These are phyloP conservation scores for Allium fistulosum DNA, from an alignment of 106 monocot genomes.

Conservation along the genomic window DNA sequence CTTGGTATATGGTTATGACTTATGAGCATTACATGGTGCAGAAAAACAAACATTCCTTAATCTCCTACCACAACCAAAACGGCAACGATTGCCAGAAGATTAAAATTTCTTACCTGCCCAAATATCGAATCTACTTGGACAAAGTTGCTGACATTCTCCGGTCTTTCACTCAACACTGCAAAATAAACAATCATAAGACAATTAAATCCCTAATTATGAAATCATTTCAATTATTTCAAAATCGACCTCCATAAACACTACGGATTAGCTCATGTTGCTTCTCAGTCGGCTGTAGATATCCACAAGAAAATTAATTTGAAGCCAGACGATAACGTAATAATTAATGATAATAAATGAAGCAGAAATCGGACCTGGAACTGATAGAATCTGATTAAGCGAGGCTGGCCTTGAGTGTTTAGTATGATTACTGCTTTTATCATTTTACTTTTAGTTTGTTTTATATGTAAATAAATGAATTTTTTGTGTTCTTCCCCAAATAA, in stretches of 20 bases:
- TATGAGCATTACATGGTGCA: too few relatives aligned
- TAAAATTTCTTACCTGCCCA: conserved; percentile 41
- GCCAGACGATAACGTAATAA: background rate
- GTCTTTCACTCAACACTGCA: conserved; percentile 52
- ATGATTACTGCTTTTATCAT: conserved; percentile 89
- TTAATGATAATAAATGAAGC: background rate
- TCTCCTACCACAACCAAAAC: too few relatives aligned
- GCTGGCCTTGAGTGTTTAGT: conserved; percentile 84
- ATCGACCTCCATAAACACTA: conserved; percentile 47
- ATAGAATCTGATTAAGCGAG: conserved; percentile 84
- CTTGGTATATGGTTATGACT: too few relatives aligned
- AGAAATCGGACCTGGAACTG: conserved; percentile 49
- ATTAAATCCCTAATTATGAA: conserved; percentile 1
- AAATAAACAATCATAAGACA: background rate
- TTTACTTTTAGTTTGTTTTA: background rate
- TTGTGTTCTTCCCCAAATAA: too few relatives aligned
- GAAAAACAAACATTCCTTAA: too few relatives aligned
- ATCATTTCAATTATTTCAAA: background rate
- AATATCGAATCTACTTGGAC: conserved; percentile 61
- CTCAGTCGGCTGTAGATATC: conserved; percentile 53
- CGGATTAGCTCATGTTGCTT: conserved; percentile 74
- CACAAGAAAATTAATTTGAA: background rate
- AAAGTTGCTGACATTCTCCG: conserved; percentile 82
- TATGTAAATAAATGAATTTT: too few relatives aligned
- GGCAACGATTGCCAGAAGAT: too few relatives aligned